These are phyloP conservation scores for Ophiostoma ulmi DNA, from an alignment of 2,329 filamentous ascomycete genomes.

Conservation along the genomic window DNA sequence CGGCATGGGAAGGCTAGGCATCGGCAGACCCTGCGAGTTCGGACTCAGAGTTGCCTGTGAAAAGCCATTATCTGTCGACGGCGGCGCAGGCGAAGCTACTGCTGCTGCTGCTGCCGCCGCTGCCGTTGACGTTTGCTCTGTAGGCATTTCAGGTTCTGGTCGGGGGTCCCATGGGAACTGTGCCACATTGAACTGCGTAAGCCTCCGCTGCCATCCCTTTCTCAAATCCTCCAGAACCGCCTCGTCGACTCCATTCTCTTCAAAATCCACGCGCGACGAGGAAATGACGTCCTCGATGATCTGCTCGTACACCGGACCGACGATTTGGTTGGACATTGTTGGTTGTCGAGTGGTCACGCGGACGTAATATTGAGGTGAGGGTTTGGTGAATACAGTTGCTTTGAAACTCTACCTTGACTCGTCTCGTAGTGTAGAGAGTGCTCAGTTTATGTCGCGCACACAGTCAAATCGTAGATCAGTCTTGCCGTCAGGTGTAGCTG, in stretches of 20 bases:
- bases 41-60: constrained; percentile 38
- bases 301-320: constrained; percentile 73
- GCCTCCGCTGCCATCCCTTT: constrained; percentile 88
- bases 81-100: constrained; percentile 27
- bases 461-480: background rate
- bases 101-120: constrained; percentile 24
- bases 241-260: constrained; percentile 90
- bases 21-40: constrained; percentile 31
- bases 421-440: background rate
- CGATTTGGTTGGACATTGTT: constrained; percentile 54
- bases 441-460: background rate
- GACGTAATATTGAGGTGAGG: background rate
- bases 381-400: background rate
- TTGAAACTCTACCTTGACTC: background rate
- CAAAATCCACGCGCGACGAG: constrained; percentile 88
- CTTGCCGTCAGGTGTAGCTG: background rate
- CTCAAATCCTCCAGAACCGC: constrained; percentile 80
- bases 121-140: constrained; percentile 32
- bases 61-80: constrained; percentile 29
- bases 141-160: constrained; percentile 49
- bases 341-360: background rate
- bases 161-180: constrained; percentile 93
- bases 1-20: constrained; percentile 32
- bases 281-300: constrained; percentile 84
- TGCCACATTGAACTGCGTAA: constrained; percentile 78